Percentiles rank a stretch among this genome's conserved stretches.
Conservation (phyloP, 176 grass and related monocot genomes). For the Tillandsia fasciculata region DNA sequence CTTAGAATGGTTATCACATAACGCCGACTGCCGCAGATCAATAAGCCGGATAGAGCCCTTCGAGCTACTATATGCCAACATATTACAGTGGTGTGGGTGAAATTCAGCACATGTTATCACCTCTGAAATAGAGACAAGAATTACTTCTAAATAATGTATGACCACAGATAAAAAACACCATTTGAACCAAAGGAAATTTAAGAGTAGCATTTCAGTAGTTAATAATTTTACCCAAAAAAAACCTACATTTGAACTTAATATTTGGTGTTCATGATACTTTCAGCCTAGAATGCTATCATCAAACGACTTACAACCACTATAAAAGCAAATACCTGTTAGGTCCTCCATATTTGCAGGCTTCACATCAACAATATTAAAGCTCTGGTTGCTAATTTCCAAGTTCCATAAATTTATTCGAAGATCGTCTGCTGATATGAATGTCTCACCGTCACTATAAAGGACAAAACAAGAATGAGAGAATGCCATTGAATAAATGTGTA, state of each 20-base stretch:
- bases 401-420: conserved; percentile 95
- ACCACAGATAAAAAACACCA: not conserved
- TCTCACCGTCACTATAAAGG: conserved; percentile 74
- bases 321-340: conserved; percentile 36
- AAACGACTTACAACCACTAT: not conserved
- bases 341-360: conserved; percentile 98
- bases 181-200: not conserved
- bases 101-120: conserved; percentile 16
- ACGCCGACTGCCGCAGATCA: conserved; percentile 12
- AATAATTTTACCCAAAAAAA: not conserved
- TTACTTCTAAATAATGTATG: not conserved
- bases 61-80: conserved; percentile 15
- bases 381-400: conserved; percentile 90
- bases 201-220: not conserved
- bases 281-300: conserved; percentile 1
- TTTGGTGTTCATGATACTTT: not conserved
- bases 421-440: conserved; percentile 96
- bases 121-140: conserved; percentile 5
- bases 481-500: not conserved
- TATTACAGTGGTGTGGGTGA: conserved; percentile 11
- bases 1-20: conserved; percentile 15
- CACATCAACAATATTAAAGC: conserved; percentile 96
- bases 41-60: conserved; percentile 16
- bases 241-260: not conserved
- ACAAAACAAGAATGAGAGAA: conserved; percentile 28